Evolutionary conservation across 2,329 filamentous ascomycete species (phyloP), one percentile per base, ranked within the genome.

Genomic region (Stemphylium beticola): DNA sequence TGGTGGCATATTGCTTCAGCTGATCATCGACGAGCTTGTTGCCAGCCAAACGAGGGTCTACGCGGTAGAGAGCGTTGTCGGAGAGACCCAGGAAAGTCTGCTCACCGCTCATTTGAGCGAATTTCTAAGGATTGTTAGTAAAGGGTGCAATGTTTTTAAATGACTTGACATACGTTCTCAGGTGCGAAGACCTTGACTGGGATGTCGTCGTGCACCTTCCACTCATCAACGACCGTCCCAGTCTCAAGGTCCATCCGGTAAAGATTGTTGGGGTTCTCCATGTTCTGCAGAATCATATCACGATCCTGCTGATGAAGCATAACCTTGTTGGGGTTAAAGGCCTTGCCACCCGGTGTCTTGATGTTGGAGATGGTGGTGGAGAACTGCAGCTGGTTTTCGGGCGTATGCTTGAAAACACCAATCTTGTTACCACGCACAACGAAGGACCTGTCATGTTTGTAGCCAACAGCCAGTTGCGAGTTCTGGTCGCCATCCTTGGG

Each of bases 241-340:
- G 96, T 96, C 75, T 99, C 93, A 39, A 99, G 83, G 77, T 99
- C 95, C 95, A 99, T 98, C 40, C 91, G 91, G 75, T 93, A 99
- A 1, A 99, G 83, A 46, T 91, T 92, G 79, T 96, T 93, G 1
- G 93, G 91, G 62, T 98, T 89, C 46, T 87, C 78, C 22, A 75
- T 82, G 66, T 96, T 93, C 74, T 97, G 93, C 53, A 97, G 77
- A 57, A 97, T 90, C 84, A 97, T 88, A 70, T 96, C 92, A 40
- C 87, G 84, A 77, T 97, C 93, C 74, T 95, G 91, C 26, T 90
- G 89, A 72, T 97, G 93, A 42, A 97, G 82, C 93, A 97, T 97
- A 69, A 96, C 91, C 80, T 96, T 99, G 79, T 91, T 96, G 6
- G 95, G 95, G 58, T 89, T 93, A 80, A 99, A 97, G 0, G 93